A percentile compares a stretch with the other conserved stretches of the same genome.
phyloP scores from a whole-genome alignment of 345 rosid genomes.

The sweet orange (Citrus sinensis) region DVS_A1.0 CM039167.1:15857501-15858000 shows the following conservation, averaged over 20 bases:
- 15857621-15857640: background rate
- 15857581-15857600: slow-evolving; percentile 50
- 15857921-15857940: background rate
- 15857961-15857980: no score
- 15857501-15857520: background rate
- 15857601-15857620: slow-evolving; percentile 37
- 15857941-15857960: background rate
- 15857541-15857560: slow-evolving; percentile 53
- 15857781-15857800: background rate
- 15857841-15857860: background rate
- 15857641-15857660: background rate
- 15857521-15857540: slow-evolving; percentile 51
- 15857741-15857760: slow-evolving; percentile 3
- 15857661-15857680: background rate
- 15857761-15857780: background rate
- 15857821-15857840: background rate
- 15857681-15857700: background rate
- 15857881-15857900: background rate
- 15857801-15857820: background rate
- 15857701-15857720: background rate
- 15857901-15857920: background rate
- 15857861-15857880: background rate
- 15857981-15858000: background rate
- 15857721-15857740: background rate
- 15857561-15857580: slow-evolving; percentile 43